Evolutionary conservation across 2,329 filamentous ascomycete species (phyloP), one percentile per base, ranked within the genome.

Genomic region (Onygenales sp.): DNA sequence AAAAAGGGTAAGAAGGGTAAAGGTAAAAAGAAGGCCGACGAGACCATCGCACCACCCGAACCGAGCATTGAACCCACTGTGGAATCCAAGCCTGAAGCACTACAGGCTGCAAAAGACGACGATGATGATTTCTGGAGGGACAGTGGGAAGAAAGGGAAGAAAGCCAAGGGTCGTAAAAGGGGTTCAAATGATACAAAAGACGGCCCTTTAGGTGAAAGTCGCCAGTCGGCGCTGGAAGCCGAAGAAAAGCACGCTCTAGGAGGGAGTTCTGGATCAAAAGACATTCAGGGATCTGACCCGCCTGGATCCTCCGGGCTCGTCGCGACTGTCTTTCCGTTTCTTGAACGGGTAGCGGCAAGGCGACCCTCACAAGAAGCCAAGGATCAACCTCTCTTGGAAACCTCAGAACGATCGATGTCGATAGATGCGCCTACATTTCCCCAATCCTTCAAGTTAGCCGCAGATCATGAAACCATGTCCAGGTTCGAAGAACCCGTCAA

Each of bases 271-370:
- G 27, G 6, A 4, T 34, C 42, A 34, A 31, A 17, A 40, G 7
- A 7, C 8, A 45, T 11, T 27, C 13, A 46, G 40, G 40, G 50
- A 21, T n/a, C 9, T 4, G 54, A 51, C 32, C 58, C 62, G 47
- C 42, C 49, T 8, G 13, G 52, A 17, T 45, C 51, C 27, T 53
- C 56, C 27, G 63, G 61, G 56, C 65, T 63, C 45, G 61, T 71
- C 52, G 60, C 63, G 8, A 66, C 56, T 49, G 58, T 71, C 33
- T 70, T 71, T 43, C 69, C 69, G 9, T 59, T 62, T 14, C 57
- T 71, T 31, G 64, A 70, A 53, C 65, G 69, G 45, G 64, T 61
- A 11, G 60, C 59, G 4, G 69, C 65, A 55, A 62, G 63, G 13
- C 60, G 62, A 51, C 59, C 62, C 37, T 58, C 52, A 47, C 46